phyloP scores from a whole-genome alignment of 1,284 basidiomycete species.

The Cerrena zonata region DNA sequence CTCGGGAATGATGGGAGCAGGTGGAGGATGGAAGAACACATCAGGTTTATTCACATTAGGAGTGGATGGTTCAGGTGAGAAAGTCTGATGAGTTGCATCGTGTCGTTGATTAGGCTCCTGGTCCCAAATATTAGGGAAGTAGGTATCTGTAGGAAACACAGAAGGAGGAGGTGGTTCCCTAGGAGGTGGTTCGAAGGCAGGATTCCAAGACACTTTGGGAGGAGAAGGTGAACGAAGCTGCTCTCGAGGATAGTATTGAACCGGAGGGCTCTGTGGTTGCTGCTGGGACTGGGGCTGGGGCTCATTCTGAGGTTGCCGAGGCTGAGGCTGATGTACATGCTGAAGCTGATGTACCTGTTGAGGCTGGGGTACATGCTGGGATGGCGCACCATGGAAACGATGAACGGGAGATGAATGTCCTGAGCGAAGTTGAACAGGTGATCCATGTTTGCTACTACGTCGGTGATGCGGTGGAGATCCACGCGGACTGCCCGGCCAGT shows the following conservation, averaged over 20 bases:
- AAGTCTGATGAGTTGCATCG: conserved; percentile 29
- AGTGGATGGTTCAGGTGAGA: conserved; percentile 18
- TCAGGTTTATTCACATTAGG: conserved; percentile 31
- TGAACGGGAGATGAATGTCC: conserved; percentile 3
- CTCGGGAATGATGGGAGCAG: conserved; percentile 53
- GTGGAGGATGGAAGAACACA: conserved; percentile 57
- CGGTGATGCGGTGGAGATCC: neutral
- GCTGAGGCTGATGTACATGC: neutral
- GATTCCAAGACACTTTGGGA: conserved; percentile 62
- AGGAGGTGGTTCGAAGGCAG: conserved; percentile 70
- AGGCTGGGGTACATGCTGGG: too few relatives aligned
- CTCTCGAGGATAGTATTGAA: neutral
- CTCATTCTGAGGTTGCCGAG: neutral
- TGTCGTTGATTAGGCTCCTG: conserved; percentile 37
- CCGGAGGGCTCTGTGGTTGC: conserved; percentile 7
- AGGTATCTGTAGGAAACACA: conserved; percentile 60
- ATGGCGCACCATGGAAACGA: conserved; percentile 4
- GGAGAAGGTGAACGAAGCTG: conserved; percentile 47
- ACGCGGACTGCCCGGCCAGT: too few relatives aligned
- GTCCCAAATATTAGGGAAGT: conserved; percentile 75
- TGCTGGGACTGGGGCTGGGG: conserved; percentile 4
- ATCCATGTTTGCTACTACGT: neutral
- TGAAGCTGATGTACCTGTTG: neutral
- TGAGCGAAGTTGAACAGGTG: neutral
- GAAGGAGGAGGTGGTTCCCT: conserved; percentile 44